Percentiles rank a stretch among this genome's conserved stretches.
Conservation (phyloP, 2,329 filamentous ascomycete genomes). For the Neocucurbitaria cava region DNA sequence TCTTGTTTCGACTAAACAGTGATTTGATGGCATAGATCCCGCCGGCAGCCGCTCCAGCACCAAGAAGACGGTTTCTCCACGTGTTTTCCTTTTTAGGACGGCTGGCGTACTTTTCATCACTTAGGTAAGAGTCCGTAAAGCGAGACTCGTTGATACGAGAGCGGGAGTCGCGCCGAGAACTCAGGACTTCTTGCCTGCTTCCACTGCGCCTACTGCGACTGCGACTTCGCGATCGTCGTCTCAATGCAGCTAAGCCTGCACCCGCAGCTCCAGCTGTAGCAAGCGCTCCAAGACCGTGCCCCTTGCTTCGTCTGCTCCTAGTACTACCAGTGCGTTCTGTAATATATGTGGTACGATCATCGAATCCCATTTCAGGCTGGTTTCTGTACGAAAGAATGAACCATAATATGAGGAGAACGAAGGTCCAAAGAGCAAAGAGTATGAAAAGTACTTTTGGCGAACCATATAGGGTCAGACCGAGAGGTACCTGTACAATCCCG, state of each 20-base stretch:
- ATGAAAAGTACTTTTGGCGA: conserved; percentile 87
- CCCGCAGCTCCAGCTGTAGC: conserved; percentile 64
- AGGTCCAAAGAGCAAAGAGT: conserved; percentile 80
- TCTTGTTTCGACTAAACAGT: conserved; percentile 64
- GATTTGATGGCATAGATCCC: conserved; percentile 57
- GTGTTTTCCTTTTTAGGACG: conserved; percentile 41
- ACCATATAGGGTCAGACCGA: conserved; percentile 90
- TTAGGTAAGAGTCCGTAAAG: conserved; percentile 44
- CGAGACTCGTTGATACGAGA: conserved; percentile 31
- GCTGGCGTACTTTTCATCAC: conserved; percentile 53
- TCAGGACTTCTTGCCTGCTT: conserved; percentile 39
- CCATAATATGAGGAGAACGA: conserved; percentile 74
- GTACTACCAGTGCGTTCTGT: conserved; percentile 60
- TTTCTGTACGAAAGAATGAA: conserved; percentile 80
- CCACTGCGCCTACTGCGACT: conserved; percentile 38
- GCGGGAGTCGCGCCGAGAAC: conserved; percentile 44
- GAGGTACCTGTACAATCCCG: conserved; percentile 83
- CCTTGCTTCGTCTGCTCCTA: conserved; percentile 40
- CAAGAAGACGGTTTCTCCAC: conserved; percentile 56
- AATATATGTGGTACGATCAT: conserved; percentile 66
- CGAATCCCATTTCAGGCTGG: conserved; percentile 61
- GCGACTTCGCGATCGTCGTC: conserved; percentile 51
- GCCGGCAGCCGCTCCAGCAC: conserved; percentile 51
- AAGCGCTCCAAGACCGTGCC: conserved; percentile 53
- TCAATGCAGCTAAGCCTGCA: conserved; percentile 63